phyloP scores from a whole-genome alignment of 1,284 basidiomycete genomes.

The Ceratobasidium sp. region DNA sequence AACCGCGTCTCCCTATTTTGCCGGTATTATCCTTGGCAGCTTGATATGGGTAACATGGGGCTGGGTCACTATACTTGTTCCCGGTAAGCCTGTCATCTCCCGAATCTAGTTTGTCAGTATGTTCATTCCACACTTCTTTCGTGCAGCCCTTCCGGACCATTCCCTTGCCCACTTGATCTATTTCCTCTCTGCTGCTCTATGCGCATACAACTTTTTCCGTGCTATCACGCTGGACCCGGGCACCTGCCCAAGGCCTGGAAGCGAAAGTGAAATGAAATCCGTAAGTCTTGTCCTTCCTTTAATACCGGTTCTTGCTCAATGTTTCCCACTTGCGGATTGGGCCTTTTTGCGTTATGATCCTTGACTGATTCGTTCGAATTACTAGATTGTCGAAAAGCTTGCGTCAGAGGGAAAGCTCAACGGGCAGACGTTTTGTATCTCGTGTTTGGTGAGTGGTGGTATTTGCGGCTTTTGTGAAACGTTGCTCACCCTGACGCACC shows the following conservation, averaged over 20 bases:
- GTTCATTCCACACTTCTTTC: constrained; percentile 52
- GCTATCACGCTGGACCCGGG: constrained; percentile 92
- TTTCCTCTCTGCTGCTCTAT: constrained; percentile 76
- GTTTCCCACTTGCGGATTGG: neutral
- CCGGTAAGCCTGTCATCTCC: constrained; percentile 62
- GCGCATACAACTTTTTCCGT: constrained; percentile 91
- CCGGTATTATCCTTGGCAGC: constrained; percentile 88
- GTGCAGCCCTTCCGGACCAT: constrained; percentile 78
- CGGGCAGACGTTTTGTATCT: constrained; percentile 95
- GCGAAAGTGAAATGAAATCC: constrained; percentile 85
- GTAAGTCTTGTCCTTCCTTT: constrained; percentile 60
- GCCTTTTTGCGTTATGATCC: neutral
- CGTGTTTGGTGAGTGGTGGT: constrained; percentile 79
- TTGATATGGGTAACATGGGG: constrained; percentile 89
- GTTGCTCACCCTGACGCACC: constrained; percentile 10
- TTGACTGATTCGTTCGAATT: neutral
- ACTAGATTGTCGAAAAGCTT: constrained; percentile 87
- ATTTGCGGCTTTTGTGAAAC: neutral
- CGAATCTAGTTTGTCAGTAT: neutral
- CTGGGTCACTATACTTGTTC: constrained; percentile 82
- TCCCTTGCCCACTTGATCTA: constrained; percentile 82
- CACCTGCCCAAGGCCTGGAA: constrained; percentile 83
- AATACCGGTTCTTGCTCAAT: constrained; percentile 3
- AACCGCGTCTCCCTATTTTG: constrained; percentile 88
- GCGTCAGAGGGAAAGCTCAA: constrained; percentile 90